Percentiles rank a stretch among this genome's conserved stretches.
phyloP scores from a whole-genome alignment of 129 eudicot species.

The Dittrichia graveolens region DNA sequence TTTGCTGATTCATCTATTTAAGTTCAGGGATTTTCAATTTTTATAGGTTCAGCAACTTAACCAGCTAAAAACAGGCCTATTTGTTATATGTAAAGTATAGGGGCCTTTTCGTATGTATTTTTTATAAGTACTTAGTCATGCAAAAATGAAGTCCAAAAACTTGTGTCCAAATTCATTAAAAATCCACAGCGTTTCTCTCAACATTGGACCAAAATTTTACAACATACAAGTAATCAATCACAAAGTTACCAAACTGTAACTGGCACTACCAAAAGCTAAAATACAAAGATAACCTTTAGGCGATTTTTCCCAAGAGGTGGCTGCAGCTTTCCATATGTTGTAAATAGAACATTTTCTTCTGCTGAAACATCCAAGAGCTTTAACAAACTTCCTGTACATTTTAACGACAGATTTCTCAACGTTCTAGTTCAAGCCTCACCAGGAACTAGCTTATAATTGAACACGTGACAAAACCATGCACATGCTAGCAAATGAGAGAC shows the following conservation, averaged over 20 bases:
- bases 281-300: conserved; percentile 60
- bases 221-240: conserved; percentile 22
- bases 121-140: not conserved
- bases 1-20: not conserved
- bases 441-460: conserved; percentile 6
- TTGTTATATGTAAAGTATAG: not conserved
- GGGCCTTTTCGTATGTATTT: not conserved
- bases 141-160: not conserved
- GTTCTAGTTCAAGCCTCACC: conserved; percentile 13
- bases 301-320: conserved; percentile 99
- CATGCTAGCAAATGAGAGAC: not conserved
- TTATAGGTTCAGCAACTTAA: not conserved
- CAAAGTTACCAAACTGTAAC: not conserved
- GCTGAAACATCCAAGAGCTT: conserved; percentile 73
- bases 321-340: conserved; percentile 89
- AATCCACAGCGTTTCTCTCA: not conserved
- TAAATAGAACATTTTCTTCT: conserved; percentile 59
- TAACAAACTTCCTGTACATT: conserved; percentile 66
- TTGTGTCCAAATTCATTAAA: not conserved
- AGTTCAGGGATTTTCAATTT: not conserved
- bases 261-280: conserved; percentile 12
- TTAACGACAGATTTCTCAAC: conserved; percentile 17
- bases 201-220: not conserved
- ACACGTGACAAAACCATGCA: not conserved
- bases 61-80: not conserved